Conservation (phyloP, 345 rosid species). For the Cardiospermum halicacabum region DNA sequence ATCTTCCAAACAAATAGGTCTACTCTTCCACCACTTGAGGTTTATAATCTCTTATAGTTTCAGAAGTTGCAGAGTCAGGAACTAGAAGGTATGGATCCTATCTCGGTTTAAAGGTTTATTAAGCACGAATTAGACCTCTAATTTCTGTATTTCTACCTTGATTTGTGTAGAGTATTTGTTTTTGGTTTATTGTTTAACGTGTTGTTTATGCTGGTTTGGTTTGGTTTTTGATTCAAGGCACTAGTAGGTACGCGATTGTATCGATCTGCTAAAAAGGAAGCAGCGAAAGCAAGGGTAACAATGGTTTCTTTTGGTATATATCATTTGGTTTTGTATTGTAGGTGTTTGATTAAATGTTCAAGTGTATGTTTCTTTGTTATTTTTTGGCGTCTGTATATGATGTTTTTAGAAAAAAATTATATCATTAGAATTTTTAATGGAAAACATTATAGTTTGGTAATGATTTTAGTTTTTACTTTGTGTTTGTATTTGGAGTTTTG, state of each 20-base stretch:
- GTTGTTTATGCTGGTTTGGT: too few species aligned
- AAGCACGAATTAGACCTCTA: background rate
- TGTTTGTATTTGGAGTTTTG: too few species aligned
- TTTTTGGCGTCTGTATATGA: conserved; percentile 52
- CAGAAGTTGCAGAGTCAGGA: conserved; percentile 2
- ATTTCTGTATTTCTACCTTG: background rate
- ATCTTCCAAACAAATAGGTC: background rate
- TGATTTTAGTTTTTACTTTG: too few species aligned
- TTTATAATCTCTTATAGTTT: conserved; percentile 9
- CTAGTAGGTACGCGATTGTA: conserved; percentile 58
- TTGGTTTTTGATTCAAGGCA: conserved; percentile 42
- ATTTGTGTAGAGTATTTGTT: too few species aligned
- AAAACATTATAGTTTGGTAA: too few species aligned
- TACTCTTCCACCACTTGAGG: conserved; percentile 6
- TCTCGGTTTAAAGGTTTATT: background rate
- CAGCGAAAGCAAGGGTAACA: conserved; percentile 66
- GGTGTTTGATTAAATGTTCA: background rate
- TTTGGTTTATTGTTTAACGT: too few species aligned
- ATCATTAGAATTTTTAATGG: too few species aligned
- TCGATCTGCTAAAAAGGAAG: conserved; percentile 47
- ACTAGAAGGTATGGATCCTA: conserved; percentile 16
- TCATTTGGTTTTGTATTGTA: background rate
- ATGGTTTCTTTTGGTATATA: background rate
- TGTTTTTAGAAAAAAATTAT: conserved; percentile 38
- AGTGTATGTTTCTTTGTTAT: conserved; percentile 2